These are phyloP conservation scores for Trichocladium antarcticum DNA, from an alignment of 495 filamentous ascomycete species.

Conservation along the genomic window DNA sequence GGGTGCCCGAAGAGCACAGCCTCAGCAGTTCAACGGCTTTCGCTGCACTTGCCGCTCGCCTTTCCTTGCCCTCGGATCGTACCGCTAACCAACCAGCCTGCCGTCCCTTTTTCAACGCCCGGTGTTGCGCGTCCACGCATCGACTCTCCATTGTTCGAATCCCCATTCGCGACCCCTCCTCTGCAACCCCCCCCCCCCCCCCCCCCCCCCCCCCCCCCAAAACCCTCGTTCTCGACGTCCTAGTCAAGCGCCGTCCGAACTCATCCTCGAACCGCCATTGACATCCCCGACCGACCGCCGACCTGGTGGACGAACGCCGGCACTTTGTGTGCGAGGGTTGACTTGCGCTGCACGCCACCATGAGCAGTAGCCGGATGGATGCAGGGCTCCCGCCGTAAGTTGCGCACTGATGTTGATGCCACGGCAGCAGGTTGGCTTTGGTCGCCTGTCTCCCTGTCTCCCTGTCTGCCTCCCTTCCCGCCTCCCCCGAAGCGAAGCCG, in stretches of 20 bases:
- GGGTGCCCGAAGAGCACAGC: slow-evolving; percentile 24
- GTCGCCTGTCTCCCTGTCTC: background rate
- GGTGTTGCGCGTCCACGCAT: slow-evolving; percentile 7
- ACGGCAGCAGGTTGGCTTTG: background rate
- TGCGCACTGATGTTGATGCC: background rate
- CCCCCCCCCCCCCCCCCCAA: no score
- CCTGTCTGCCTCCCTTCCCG: no score
- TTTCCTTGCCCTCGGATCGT: slow-evolving; percentile 3
- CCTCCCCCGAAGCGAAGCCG: background rate
- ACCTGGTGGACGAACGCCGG: slow-evolving; percentile 11
- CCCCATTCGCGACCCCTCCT: no score
- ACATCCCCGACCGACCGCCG: slow-evolving; percentile 1
- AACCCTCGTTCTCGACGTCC: background rate
- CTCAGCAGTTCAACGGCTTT: slow-evolving; percentile 18
- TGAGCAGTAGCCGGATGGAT: slow-evolving; percentile 25
- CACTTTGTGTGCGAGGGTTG: slow-evolving; percentile 7
- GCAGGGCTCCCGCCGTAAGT: slow-evolving; percentile 26
- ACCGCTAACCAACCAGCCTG: slow-evolving; percentile 1
- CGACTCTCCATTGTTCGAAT: background rate
- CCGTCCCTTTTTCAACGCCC: slow-evolving; percentile 1
- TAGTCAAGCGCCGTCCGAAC: background rate
- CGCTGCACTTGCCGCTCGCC: slow-evolving; percentile 7
- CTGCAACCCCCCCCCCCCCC: no score
- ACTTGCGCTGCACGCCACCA: slow-evolving; percentile 15
- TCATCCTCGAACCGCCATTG: background rate